Percentiles rank a stretch among this genome's conserved stretches.
These are phyloP conservation scores for Solanum hybrid DNA, from an alignment of 305 asterid species.

Conservation along the genomic window DNA sequence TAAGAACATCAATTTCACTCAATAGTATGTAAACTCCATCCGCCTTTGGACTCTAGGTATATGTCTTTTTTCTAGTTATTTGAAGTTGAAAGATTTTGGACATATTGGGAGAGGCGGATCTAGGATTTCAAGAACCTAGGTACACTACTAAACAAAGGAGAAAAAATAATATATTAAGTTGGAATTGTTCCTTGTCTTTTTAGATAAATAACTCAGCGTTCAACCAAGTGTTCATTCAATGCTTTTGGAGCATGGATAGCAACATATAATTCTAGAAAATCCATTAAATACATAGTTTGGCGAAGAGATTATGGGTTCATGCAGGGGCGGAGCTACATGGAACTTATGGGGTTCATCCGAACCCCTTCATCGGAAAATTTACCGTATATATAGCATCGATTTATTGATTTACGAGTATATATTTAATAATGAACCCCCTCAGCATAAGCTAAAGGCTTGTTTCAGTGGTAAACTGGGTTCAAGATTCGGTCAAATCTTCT, in stretches of 20 bases:
- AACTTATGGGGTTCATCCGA: neutral
- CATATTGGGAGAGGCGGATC: neutral
- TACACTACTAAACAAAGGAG: neutral
- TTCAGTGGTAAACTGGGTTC: neutral
- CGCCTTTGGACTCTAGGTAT: neutral
- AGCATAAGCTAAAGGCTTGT: neutral
- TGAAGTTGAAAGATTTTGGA: neutral
- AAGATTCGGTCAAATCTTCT: neutral
- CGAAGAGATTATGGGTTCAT: too few relatives aligned
- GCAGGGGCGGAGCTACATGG: neutral
- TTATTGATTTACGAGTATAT: neutral
- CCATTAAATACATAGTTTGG: neutral
- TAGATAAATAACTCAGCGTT: neutral
- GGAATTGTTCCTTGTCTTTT: neutral
- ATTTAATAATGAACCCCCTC: neutral
- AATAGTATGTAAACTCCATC: neutral
- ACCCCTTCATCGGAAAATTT: neutral
- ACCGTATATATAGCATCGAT: too few relatives aligned
- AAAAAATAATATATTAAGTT: neutral
- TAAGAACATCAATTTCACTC: neutral
- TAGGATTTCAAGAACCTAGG: neutral
- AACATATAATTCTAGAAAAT: neutral
- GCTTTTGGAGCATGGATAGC: neutral
- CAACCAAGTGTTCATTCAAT: neutral
- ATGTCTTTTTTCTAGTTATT: neutral